Percentiles rank a stretch among this genome's conserved stretches.
Evolutionary conservation across 805 yeast genomes (phyloP).

Genomic region (Wickerhamomyces alni): DNA sequence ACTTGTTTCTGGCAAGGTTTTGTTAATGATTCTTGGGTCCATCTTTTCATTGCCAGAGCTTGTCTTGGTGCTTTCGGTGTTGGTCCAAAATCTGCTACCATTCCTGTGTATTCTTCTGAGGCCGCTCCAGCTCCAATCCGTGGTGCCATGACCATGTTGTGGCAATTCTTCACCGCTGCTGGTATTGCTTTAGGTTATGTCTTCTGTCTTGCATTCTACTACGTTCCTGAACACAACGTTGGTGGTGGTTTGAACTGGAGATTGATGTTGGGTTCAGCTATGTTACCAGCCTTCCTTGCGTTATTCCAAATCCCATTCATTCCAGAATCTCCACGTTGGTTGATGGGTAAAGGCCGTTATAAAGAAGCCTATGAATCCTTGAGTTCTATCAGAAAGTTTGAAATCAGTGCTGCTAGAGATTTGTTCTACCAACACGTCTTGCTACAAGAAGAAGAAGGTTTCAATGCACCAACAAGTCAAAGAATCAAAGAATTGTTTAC

Average conservation of each 20-base stretch:
- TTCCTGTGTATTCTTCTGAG: conserved; percentile 65
- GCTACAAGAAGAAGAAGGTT: conserved; percentile 54
- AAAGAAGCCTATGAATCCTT: conserved; percentile 51
- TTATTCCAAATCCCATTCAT: conserved; percentile 57
- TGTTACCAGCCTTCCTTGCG: conserved; percentile 59
- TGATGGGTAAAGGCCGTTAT: conserved; percentile 65
- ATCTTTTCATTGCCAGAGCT: conserved; percentile 60
- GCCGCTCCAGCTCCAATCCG: conserved; percentile 57
- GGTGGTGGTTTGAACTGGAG: conserved; percentile 55
- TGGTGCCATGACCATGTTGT: conserved; percentile 66
- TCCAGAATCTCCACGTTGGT: conserved; percentile 76
- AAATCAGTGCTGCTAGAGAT: conserved; percentile 64
- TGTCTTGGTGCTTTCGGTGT: conserved; percentile 56
- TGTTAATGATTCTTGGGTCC: conserved; percentile 51
- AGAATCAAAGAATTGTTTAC: conserved; percentile 56
- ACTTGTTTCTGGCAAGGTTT: conserved; percentile 70
- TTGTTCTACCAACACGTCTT: conserved; percentile 62
- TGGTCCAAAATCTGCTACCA: conserved; percentile 74
- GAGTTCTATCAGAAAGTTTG: conserved; percentile 40
- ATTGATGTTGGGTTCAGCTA: conserved; percentile 62
- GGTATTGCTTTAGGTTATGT: conserved; percentile 73
- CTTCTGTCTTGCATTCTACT: conserved; percentile 55
- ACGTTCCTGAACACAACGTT: conserved; percentile 34
- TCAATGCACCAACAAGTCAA: conserved; percentile 37
- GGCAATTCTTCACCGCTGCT: conserved; percentile 72